phyloP scores from a whole-genome alignment of 805 yeast species.

The Suhomyces pyralidae region DNA sequence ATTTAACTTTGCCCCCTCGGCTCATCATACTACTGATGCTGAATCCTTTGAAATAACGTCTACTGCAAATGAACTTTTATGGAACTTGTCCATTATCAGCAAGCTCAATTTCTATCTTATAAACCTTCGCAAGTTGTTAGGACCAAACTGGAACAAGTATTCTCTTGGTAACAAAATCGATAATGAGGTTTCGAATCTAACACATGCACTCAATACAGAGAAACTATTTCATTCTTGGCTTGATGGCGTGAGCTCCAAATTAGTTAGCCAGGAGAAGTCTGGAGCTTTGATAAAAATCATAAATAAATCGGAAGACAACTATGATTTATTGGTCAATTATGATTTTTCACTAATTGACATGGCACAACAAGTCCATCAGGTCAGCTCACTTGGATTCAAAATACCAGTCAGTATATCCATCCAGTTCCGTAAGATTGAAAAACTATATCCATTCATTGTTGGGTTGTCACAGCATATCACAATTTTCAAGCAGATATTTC shows the following conservation, averaged over 20 bases:
- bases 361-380: conserved; percentile 52
- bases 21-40: not conserved
- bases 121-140: conserved; percentile 25
- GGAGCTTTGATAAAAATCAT: conserved; percentile 8
- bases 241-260: not conserved
- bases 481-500: conserved; percentile 32
- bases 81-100: conserved; percentile 12
- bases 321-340: conserved; percentile 48
- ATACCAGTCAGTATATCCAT: conserved; percentile 53
- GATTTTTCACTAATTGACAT: conserved; percentile 41
- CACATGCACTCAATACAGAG: conserved; percentile 45
- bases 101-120: conserved; percentile 24
- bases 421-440: conserved; percentile 48
- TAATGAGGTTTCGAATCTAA: conserved; percentile 45
- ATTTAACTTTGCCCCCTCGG: not conserved
- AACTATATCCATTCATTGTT: conserved; percentile 56
- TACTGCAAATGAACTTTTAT: conserved; percentile 1
- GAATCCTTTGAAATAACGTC: not conserved
- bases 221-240: conserved; percentile 51
- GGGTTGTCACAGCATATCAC: conserved; percentile 51
- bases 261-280: conserved; percentile 5
- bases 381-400: conserved; percentile 49
- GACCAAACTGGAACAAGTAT: conserved; percentile 36
- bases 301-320: conserved; percentile 14
- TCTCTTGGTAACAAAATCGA: conserved; percentile 57